Evolutionary conservation across 2,329 filamentous ascomycete species (phyloP).

Genomic region (Coniochaeta sp.): DNA sequence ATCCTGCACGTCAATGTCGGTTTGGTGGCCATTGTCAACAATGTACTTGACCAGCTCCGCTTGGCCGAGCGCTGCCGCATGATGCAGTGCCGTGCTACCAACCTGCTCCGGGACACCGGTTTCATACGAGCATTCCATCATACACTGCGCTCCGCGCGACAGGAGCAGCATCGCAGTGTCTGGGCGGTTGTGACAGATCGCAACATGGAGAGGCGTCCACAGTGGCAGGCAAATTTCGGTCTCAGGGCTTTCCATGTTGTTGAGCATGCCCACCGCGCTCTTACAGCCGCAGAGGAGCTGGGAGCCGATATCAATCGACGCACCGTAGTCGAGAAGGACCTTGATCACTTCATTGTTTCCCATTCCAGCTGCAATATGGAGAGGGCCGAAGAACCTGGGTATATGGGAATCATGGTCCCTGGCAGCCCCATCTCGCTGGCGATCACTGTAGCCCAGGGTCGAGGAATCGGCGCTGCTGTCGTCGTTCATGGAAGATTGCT

Average conservation of each 20-base stretch:
- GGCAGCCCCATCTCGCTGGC: neutral
- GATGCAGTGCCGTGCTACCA: slow-evolving; percentile 16
- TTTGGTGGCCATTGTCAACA: slow-evolving; percentile 10
- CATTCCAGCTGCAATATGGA: slow-evolving; percentile 16
- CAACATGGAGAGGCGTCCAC: slow-evolving; percentile 18
- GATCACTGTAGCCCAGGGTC: slow-evolving; percentile 3
- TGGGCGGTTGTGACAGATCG: slow-evolving; percentile 15
- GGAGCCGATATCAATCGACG: slow-evolving; percentile 8
- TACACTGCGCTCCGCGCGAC: slow-evolving; percentile 11
- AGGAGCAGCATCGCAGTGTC: slow-evolving; percentile 16
- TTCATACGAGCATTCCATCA: slow-evolving; percentile 9
- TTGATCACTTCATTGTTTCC: slow-evolving; percentile 14
- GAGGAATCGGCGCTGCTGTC: slow-evolving; percentile 7
- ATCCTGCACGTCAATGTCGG: slow-evolving; percentile 13
- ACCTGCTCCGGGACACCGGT: neutral
- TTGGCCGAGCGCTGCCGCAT: slow-evolving; percentile 16
- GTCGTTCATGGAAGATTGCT: slow-evolving; percentile 5
- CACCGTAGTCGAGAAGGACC: slow-evolving; percentile 15
- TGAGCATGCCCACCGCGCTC: slow-evolving; percentile 11
- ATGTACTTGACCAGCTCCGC: slow-evolving; percentile 11
- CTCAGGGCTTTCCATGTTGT: slow-evolving; percentile 10
- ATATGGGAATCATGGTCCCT: neutral
- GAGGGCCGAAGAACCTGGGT: slow-evolving; percentile 10
- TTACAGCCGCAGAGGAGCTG: slow-evolving; percentile 14
- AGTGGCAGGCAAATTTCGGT: neutral